Conservation (phyloP, 768 basidiomycete species). For the Collybiopsis luxurians region DNA sequence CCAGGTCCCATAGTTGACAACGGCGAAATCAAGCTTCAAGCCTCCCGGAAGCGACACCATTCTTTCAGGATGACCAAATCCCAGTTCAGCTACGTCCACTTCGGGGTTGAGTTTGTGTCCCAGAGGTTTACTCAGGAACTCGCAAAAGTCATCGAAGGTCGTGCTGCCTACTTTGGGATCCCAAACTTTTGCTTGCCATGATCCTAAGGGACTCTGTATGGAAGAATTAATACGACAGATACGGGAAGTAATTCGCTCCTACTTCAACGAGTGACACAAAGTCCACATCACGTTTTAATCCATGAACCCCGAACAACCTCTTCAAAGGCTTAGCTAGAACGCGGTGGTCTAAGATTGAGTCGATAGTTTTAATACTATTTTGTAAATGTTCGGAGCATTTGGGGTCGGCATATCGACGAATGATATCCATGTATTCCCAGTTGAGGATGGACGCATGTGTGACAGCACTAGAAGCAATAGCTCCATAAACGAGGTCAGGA, state of each 20-base stretch:
- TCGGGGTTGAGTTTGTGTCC: constrained; percentile 24
- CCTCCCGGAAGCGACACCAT: constrained; percentile 46
- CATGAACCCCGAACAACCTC: constrained; percentile 70
- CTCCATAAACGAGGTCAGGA: constrained; percentile 85
- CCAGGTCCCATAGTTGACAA: constrained; percentile 75
- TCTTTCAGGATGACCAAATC: constrained; percentile 46
- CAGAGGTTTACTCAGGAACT: constrained; percentile 44
- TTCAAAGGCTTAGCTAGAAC: constrained; percentile 56
- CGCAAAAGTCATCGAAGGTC: constrained; percentile 69
- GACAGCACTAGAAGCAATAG: constrained; percentile 82
- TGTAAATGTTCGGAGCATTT: constrained; percentile 59
- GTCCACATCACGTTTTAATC: constrained; percentile 70
- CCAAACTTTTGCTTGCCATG: constrained; percentile 89
- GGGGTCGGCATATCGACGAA: constrained; percentile 64
- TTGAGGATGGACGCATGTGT: constrained; percentile 76
- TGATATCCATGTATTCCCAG: constrained; percentile 89
- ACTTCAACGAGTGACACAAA: constrained; percentile 72
- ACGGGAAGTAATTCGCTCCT: no score
- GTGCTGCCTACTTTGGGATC: constrained; percentile 66
- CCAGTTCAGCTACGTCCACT: constrained; percentile 30
- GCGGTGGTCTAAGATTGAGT: constrained; percentile 51
- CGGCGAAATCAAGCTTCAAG: constrained; percentile 51
- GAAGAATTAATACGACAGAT: background rate
- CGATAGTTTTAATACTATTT: constrained; percentile 57
- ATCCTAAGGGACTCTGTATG: constrained; percentile 55